Evolutionary conservation across 2,329 filamentous ascomycete genomes (phyloP).

Genomic region (Ilyonectria robusta): DNA sequence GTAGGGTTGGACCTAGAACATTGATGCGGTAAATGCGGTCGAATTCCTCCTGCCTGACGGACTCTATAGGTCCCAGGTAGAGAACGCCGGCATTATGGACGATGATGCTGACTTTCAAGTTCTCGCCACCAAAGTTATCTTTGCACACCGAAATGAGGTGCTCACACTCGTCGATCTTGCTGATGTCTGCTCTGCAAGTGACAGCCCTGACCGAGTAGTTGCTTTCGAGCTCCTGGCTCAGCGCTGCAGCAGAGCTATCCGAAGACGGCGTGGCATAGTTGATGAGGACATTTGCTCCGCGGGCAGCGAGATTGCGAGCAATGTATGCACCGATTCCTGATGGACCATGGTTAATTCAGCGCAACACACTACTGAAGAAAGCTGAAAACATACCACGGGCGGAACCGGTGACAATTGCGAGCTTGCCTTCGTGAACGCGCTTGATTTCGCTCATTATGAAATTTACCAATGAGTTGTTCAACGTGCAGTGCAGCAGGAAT

Average conservation of each 20-base stretch:
- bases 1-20: slow-evolving; percentile 69
- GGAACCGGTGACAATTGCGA: slow-evolving; percentile 67
- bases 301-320: slow-evolving; percentile 64
- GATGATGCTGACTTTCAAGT: slow-evolving; percentile 68
- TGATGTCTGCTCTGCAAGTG: slow-evolving; percentile 74
- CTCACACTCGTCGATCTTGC: slow-evolving; percentile 67
- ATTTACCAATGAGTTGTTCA: too few species aligned
- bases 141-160: slow-evolving; percentile 67
- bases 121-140: slow-evolving; percentile 58
- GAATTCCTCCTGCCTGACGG: slow-evolving; percentile 65
- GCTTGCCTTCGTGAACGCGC: slow-evolving; percentile 59
- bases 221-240: slow-evolving; percentile 59
- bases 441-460: slow-evolving; percentile 1
- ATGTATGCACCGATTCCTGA: slow-evolving; percentile 70
- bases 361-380: neutral
- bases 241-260: slow-evolving; percentile 56
- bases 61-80: slow-evolving; percentile 61
- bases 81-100: slow-evolving; percentile 72
- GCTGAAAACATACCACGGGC: slow-evolving; percentile 58
- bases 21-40: slow-evolving; percentile 70
- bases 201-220: slow-evolving; percentile 64
- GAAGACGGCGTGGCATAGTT: slow-evolving; percentile 69
- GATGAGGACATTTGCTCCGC: slow-evolving; percentile 66
- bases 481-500: too few species aligned
- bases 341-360: slow-evolving; percentile 21